Evolutionary conservation across 441 rosid genomes (phyloP).

Genomic region (Bruguiera hainesii): DNA sequence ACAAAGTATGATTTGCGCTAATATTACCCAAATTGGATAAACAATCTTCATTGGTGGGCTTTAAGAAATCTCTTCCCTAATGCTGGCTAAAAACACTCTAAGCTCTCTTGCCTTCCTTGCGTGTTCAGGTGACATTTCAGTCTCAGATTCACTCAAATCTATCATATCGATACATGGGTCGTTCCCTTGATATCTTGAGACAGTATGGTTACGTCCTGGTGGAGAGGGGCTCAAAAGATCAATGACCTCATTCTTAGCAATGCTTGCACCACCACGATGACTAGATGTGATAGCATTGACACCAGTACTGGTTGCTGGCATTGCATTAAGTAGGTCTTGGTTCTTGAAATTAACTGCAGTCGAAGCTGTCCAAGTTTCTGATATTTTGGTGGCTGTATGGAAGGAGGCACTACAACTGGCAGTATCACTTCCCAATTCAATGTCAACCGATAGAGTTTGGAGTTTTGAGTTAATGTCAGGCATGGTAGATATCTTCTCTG

Average conservation of each 20-base stretch:
- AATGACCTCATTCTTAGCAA: slow-evolving; percentile 41
- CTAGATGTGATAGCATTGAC: slow-evolving; percentile 17
- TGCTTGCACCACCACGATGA: slow-evolving; percentile 2
- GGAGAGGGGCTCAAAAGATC: slow-evolving; percentile 83
- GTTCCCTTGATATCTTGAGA: slow-evolving; percentile 32
- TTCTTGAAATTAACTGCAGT: slow-evolving; percentile 15
- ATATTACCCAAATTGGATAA: background rate
- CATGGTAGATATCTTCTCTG: slow-evolving; percentile 25
- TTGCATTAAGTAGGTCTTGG: slow-evolving; percentile 23
- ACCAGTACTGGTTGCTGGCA: slow-evolving; percentile 22
- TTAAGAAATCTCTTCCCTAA: slow-evolving; percentile 41
- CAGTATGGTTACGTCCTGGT: slow-evolving; percentile 12
- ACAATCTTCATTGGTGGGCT: background rate
- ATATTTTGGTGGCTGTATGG: slow-evolving; percentile 26
- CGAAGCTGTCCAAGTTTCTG: slow-evolving; percentile 20
- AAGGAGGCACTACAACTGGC: slow-evolving; percentile 2
- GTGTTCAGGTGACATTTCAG: slow-evolving; percentile 57
- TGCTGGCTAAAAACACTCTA: slow-evolving; percentile 52
- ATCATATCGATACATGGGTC: slow-evolving; percentile 36
- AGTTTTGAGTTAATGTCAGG: slow-evolving; percentile 51
- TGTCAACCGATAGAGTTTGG: slow-evolving; percentile 51
- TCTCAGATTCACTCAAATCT: slow-evolving; percentile 71
- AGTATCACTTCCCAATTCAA: slow-evolving; percentile 33
- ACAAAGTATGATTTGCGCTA: background rate
- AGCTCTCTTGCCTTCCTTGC: slow-evolving; percentile 60